Conservation (phyloP, 345 rosid species). For the Salix udensis region DNA sequence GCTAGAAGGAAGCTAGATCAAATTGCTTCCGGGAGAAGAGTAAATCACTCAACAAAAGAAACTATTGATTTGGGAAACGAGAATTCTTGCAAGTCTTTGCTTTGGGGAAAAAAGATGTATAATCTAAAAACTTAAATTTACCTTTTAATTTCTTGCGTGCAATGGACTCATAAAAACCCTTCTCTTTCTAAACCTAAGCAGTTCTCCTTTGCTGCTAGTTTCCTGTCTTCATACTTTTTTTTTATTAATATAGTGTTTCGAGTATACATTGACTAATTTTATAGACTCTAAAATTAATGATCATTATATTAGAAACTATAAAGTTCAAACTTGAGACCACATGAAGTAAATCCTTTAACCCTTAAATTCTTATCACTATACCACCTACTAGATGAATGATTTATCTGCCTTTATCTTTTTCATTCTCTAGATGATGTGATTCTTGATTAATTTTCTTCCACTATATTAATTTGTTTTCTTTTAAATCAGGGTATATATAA, state of each 20-base stretch:
- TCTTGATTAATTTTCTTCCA: no score
- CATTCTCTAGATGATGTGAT: no score
- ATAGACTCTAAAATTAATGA: no score
- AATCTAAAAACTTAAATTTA: neutral
- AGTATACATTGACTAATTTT: no score
- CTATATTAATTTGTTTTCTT: neutral
- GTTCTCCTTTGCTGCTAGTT: neutral
- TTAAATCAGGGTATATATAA: neutral
- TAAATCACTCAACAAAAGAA: neutral
- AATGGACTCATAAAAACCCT: neutral
- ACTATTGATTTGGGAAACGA: neutral
- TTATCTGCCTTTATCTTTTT: no score
- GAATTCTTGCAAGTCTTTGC: neutral
- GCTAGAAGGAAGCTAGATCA: neutral
- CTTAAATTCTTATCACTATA: rapidly evolving
- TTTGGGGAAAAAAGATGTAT: neutral
- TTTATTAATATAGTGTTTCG: no score
- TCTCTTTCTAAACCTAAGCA: neutral
- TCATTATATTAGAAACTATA: rapidly evolving
- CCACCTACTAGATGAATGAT: no score
- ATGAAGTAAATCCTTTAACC: no score
- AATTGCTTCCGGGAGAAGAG: neutral
- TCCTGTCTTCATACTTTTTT: neutral
- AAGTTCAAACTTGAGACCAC: rapidly evolving
- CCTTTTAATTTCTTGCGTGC: neutral